Percentiles rank a stretch among this genome's conserved stretches.
phyloP scores from a whole-genome alignment of 768 basidiomycete genomes.

The Gymnopilus junonius region DNA sequence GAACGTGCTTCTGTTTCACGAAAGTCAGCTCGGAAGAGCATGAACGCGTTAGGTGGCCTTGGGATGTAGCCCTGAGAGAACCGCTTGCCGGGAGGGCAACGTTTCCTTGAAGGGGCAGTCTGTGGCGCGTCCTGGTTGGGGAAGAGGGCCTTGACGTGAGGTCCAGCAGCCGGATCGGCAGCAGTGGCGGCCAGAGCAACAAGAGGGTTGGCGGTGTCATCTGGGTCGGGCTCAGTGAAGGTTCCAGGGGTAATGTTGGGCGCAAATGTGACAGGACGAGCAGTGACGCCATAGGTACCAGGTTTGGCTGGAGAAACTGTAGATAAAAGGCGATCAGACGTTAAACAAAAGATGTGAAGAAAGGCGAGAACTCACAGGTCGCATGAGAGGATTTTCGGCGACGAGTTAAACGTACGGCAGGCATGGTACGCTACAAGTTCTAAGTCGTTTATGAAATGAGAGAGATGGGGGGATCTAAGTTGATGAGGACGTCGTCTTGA shows the following conservation, averaged over 20 bases:
- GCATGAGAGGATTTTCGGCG: conserved; percentile 18
- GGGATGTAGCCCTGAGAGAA: conserved; percentile 64
- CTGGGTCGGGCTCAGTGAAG: conserved; percentile 22
- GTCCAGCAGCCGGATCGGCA: not conserved
- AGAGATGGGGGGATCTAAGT: not conserved
- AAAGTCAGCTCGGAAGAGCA: conserved; percentile 84
- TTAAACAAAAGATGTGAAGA: not conserved
- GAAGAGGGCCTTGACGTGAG: conserved; percentile 16
- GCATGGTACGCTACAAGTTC: conserved; percentile 24
- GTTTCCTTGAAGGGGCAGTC: conserved; percentile 17
- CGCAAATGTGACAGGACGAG: conserved; percentile 30
- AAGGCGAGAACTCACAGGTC: conserved; percentile 6
- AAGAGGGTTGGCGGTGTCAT: conserved; percentile 10
- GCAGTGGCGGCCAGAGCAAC: not conserved
- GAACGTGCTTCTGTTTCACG: conserved; percentile 80
- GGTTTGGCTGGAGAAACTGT: conserved; percentile 31
- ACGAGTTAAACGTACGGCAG: conserved; percentile 11
- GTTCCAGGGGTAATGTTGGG: conserved; percentile 33
- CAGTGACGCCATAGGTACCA: conserved; percentile 27
- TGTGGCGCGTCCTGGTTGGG: conserved; percentile 22
- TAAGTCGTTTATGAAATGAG: not conserved
- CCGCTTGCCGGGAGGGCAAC: conserved; percentile 24
- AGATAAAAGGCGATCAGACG: not conserved
- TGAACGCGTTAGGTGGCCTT: conserved; percentile 84
- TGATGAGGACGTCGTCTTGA: not conserved